These are phyloP conservation scores for Rhododendron henanense DNA, from an alignment of 148 eudicot genomes.

Conservation along the genomic window DNA sequence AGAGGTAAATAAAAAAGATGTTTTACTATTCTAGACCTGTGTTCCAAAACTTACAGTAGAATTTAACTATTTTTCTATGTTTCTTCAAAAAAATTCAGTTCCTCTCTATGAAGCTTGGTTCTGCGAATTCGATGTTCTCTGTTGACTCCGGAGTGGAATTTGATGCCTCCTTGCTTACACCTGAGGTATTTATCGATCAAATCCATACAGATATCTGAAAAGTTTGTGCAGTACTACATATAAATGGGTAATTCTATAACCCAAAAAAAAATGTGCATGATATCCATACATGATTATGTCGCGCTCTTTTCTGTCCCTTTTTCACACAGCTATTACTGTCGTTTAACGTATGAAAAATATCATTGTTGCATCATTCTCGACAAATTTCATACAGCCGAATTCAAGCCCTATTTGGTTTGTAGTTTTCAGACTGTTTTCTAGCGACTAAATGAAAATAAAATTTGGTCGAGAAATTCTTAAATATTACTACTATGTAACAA, in stretches of 20 bases:
- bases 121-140: conserved; percentile 52
- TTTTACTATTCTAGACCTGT: not conserved
- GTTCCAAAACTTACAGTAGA: not conserved
- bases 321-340: not conserved
- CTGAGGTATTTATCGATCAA: conserved; percentile 33
- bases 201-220: not conserved
- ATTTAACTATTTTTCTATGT: not conserved
- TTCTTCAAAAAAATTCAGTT: conserved; percentile 36
- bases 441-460: not conserved
- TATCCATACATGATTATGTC: not conserved
- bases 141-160: conserved; percentile 50
- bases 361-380: not conserved
- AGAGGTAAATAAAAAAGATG: conserved; percentile 35
- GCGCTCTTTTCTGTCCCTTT: not conserved
- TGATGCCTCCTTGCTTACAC: conserved; percentile 35
- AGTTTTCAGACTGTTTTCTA: not conserved
- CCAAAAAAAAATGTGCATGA: not conserved
- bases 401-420: not conserved
- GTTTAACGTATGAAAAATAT: not conserved
- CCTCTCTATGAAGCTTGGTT: conserved; percentile 73
- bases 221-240: not conserved
- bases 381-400: not conserved
- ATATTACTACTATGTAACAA: not conserved
- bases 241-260: not conserved
- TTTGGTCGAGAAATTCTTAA: not conserved